Evolutionary conservation across 768 basidiomycete species (phyloP).

Genomic region (Crepidotus variabilis): DNA sequence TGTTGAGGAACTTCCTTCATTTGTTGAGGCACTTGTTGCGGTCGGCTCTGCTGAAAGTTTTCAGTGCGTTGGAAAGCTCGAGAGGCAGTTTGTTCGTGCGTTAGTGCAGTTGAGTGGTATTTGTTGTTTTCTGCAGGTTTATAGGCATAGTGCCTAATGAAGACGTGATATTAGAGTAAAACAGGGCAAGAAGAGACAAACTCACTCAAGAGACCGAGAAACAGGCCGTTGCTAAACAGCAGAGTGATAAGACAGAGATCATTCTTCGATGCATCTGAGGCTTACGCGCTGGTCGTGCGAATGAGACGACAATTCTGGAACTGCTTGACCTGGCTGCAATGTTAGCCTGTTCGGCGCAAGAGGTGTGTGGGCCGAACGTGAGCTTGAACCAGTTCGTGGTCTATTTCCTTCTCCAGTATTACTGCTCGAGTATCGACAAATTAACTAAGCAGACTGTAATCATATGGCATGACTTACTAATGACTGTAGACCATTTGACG

Average conservation of each 20-base stretch:
- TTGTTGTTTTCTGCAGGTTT: slow-evolving; percentile 42
- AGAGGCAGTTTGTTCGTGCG: slow-evolving; percentile 41
- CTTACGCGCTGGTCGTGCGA: slow-evolving; percentile 15
- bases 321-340: slow-evolving; percentile 56
- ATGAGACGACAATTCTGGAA: slow-evolving; percentile 36
- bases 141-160: slow-evolving; percentile 65
- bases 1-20: slow-evolving; percentile 3
- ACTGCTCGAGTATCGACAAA: no score
- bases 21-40: slow-evolving; percentile 9
- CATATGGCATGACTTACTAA: slow-evolving; percentile 15
- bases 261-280: slow-evolving; percentile 25
- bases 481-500: slow-evolving; percentile 46
- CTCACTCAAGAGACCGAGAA: slow-evolving; percentile 25
- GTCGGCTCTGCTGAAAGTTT: slow-evolving; percentile 13
- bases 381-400: slow-evolving; percentile 50
- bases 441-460: slow-evolving; percentile 1
- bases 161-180: slow-evolving; percentile 19
- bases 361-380: slow-evolving; percentile 52
- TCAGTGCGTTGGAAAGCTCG: slow-evolving; percentile 28
- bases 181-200: not conserved
- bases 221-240: slow-evolving; percentile 6
- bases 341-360: slow-evolving; percentile 65
- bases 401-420: slow-evolving; percentile 19
- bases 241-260: not conserved
- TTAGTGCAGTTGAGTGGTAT: slow-evolving; percentile 31